Conservation (phyloP, 1,139 yeast genomes). For the Blastobotrys indianensis region DNA sequence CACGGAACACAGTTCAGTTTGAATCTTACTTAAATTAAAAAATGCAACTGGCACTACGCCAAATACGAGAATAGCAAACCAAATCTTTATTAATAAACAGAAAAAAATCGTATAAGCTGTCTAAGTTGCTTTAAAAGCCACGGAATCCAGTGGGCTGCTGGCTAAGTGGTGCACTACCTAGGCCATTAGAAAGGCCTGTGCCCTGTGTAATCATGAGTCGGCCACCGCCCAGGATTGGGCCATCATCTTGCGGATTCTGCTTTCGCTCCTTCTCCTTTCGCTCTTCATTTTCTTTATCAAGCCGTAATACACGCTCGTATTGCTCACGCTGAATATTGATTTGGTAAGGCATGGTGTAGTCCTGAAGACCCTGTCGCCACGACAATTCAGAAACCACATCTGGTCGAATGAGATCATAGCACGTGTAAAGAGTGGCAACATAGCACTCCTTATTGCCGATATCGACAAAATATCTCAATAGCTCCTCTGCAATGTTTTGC, state of each 20-base stretch:
- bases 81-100: neutral
- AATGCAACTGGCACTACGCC: too few species aligned
- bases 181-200: constrained; percentile 21
- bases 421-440: constrained; percentile 81
- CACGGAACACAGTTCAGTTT: too few species aligned
- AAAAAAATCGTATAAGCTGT: neutral
- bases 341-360: constrained; percentile 84
- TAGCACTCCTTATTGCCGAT: constrained; percentile 96
- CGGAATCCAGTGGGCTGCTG: constrained; percentile 11
- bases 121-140: constrained; percentile 6
- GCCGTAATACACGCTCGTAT: constrained; percentile 56
- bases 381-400: constrained; percentile 85
- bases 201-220: constrained; percentile 34
- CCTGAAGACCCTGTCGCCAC: constrained; percentile 81
- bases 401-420: constrained; percentile 71
- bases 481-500: constrained; percentile 79
- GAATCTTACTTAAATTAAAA: too few species aligned
- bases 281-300: constrained; percentile 63
- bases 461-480: constrained; percentile 87
- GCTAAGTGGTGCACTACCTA: constrained; percentile 13
- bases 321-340: constrained; percentile 77
- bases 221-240: constrained; percentile 34
- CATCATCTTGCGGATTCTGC: constrained; percentile 43
- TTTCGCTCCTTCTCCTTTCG: constrained; percentile 58
- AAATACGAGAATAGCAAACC: neutral